Evolutionary conservation across 2,329 filamentous ascomycete genomes (phyloP).

Genomic region (Albophoma yamanashiensis): DNA sequence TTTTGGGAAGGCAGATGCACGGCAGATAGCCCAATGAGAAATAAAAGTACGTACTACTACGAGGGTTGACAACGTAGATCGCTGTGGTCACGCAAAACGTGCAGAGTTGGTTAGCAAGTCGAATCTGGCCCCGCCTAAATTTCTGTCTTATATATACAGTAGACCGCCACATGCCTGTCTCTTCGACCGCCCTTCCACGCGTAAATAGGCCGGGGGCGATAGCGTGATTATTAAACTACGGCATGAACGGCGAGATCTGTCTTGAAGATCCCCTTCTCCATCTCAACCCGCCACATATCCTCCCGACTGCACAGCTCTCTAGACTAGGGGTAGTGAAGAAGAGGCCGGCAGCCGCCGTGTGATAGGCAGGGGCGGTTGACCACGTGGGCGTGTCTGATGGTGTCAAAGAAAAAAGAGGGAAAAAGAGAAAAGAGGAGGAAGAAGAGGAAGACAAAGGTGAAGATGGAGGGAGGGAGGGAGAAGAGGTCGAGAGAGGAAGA

Average conservation of each 20-base stretch:
- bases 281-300: background rate
- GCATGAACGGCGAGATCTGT: background rate
- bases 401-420: background rate
- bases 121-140: background rate
- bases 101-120: background rate
- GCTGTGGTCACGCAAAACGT: background rate
- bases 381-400: background rate
- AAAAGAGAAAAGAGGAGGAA: background rate
- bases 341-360: background rate
- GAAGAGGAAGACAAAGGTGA: background rate
- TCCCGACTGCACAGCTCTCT: background rate
- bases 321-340: background rate
- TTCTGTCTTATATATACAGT: background rate
- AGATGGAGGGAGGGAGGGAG: background rate
- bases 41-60: background rate
- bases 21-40: background rate
- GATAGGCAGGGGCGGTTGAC: background rate
- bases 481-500: background rate
- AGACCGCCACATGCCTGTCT: background rate
- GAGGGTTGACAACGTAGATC: background rate
- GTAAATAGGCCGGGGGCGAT: background rate
- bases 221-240: background rate
- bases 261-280: background rate
- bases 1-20: background rate
- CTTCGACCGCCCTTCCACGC: background rate